These are phyloP conservation scores for Xylaria sp. DNA, from an alignment of 2,329 filamentous ascomycete genomes.

Conservation along the genomic window DNA sequence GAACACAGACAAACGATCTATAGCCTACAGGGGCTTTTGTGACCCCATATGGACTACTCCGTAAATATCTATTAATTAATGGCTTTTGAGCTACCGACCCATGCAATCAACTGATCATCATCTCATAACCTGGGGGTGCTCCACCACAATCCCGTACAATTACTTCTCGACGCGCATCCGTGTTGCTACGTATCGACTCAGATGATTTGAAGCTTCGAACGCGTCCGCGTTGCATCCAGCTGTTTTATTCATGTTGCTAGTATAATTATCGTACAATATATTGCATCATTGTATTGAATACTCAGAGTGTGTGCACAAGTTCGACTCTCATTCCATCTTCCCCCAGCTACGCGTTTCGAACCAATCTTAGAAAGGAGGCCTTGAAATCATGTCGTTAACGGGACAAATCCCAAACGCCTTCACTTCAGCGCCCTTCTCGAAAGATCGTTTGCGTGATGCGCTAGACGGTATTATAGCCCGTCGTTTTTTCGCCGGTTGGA, in stretches of 20 bases:
- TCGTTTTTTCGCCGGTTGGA: not conserved
- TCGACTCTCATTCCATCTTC: not conserved
- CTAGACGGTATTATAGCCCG: constrained; percentile 14
- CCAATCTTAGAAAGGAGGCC: not conserved
- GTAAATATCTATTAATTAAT: not conserved
- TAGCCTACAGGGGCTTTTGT: not conserved
- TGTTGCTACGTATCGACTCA: no score
- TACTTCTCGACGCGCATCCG: constrained; percentile 1
- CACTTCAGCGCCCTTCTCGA: not conserved
- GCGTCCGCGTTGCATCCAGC: not conserved
- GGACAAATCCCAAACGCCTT: not conserved
- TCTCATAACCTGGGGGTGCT: not conserved
- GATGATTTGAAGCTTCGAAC: not conserved
- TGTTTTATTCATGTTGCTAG: not conserved
- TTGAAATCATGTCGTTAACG: not conserved
- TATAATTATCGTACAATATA: not conserved
- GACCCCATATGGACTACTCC: not conserved
- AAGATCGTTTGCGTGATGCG: not conserved
- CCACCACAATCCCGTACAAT: not conserved
- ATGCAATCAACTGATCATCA: constrained; percentile 1
- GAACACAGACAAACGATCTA: constrained; percentile 5
- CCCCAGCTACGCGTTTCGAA: not conserved
- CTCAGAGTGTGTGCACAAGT: not conserved
- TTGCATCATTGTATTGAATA: not conserved
- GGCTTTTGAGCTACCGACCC: not conserved